Base-by-base conservation (phyloP, 164 flowering plant genomes). In the Vitis rupestris region DNA sequence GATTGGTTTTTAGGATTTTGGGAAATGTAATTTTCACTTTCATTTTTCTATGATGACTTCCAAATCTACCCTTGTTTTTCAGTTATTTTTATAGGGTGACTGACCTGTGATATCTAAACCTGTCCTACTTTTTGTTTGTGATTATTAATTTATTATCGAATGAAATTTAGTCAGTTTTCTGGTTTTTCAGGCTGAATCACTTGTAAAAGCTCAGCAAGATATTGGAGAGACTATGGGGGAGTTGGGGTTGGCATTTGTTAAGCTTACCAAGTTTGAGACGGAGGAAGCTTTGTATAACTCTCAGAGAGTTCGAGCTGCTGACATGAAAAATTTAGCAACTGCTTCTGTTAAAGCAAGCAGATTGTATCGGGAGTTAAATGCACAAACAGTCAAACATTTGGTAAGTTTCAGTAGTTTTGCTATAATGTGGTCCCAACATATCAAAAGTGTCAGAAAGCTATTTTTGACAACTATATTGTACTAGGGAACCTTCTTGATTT, bases 181-280 rank as follows among this genome's bases (percentile, higher is more conserved):
- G 44, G 44, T 37, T 37, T 37, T 37, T 37, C 70, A 96, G 99
- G 98, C 99, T 15, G 98, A 96, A 79, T 70, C 87, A 15, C 81
- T 93, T 68, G 97, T 96, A 8, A 96, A 96, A 78, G 92, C 95
- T 27, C 99, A 96, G 76, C 97, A 93, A 80, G 98, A 93, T 74
- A 84, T 92, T 77, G 99, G 98, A 75, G 95, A 93, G 65, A 92
- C 97, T 49, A 86, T 90, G 91, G 99, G 99, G 17, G 94, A 89
- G 60, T 70, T 96, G 62, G 99, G 99, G 37, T 64, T 96, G 49
- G 84, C 98, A 19, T 90, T 92, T 65, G 81, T 96, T 23, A 93
- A 96, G 59, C 69, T 96, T 74, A 84, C 94, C 1, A 96, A 93
- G 61, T 93, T 93, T 75, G 99, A 96, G 81, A 88, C 79, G 1